A percentile compares a stretch with the other conserved stretches of the same genome.
These are phyloP conservation scores for Populus hybrid DNA, from an alignment of 441 rosid species.

Conservation along the genomic window DNA sequence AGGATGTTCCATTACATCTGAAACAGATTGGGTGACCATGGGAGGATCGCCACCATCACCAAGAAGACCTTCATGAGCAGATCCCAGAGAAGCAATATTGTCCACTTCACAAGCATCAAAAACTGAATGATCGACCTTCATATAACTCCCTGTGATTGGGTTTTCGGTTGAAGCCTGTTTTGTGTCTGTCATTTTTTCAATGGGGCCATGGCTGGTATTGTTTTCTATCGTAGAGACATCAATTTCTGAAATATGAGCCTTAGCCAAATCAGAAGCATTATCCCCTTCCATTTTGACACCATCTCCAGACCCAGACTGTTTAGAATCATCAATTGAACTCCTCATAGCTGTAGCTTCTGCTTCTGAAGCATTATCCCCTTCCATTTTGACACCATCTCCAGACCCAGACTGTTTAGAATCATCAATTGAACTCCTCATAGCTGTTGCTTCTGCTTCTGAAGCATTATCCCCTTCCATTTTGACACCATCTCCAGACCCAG, in stretches of 20 bases:
- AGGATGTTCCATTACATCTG: constrained; percentile 11
- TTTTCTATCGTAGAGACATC: constrained; percentile 21
- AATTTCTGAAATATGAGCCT: constrained; percentile 11
- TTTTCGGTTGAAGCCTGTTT: constrained; percentile 14
- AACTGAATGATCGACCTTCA: constrained; percentile 30
- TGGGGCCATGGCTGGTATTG: constrained; percentile 16
- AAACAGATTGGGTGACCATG: constrained; percentile 3
- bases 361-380: too few relatives aligned
- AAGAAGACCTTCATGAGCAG: neutral
- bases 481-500: too few relatives aligned
- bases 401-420: too few relatives aligned
- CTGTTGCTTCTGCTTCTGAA: constrained; percentile 22
- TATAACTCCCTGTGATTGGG: constrained; percentile 9
- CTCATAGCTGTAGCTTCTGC: too few relatives aligned
- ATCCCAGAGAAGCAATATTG: constrained; percentile 15
- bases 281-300: constrained; percentile 11
- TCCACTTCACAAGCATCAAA: constrained; percentile 16
- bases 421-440: constrained; percentile 13
- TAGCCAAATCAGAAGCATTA: constrained; percentile 2
- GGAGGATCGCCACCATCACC: constrained; percentile 2
- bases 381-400: too few relatives aligned
- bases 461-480: too few relatives aligned
- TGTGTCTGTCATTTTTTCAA: constrained; percentile 16
- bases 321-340: too few relatives aligned
- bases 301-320: too few relatives aligned